Conservation (phyloP, 768 basidiomycete genomes). For the Boletus tylopilopsis region DNA sequence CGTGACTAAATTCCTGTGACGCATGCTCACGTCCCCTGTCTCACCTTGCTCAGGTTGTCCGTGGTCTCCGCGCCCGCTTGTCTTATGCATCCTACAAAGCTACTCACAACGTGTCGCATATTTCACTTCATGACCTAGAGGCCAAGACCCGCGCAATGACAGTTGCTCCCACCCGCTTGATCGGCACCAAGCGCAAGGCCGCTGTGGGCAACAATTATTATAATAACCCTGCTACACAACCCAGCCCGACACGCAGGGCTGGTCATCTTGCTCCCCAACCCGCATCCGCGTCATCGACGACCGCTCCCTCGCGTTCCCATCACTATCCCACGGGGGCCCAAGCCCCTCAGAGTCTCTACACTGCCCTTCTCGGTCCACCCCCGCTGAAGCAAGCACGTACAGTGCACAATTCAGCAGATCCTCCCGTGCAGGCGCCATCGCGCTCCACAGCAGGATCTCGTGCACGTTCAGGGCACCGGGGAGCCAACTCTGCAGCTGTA, state of each 20-base stretch:
- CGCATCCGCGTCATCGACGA: slow-evolving; percentile 23
- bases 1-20: slow-evolving; percentile 6
- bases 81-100: slow-evolving; percentile 86
- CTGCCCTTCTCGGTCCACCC: slow-evolving; percentile 75
- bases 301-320: slow-evolving; percentile 39
- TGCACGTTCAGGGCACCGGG: slow-evolving; percentile 19
- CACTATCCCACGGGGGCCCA: slow-evolving; percentile 38
- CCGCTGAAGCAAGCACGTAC: slow-evolving; percentile 73
- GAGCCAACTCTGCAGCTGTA: slow-evolving; percentile 6
- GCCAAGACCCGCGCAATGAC: slow-evolving; percentile 47
- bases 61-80: slow-evolving; percentile 74
- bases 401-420: slow-evolving; percentile 70
- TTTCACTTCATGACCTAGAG: slow-evolving; percentile 70
- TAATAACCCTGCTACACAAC: slow-evolving; percentile 50
- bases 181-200: slow-evolving; percentile 58
- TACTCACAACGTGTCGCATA: slow-evolving; percentile 62
- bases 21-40: slow-evolving; percentile 29
- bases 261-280: slow-evolving; percentile 43
- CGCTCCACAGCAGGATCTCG: slow-evolving; percentile 34
- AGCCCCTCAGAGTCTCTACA: slow-evolving; percentile 61
- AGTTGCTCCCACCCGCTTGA: slow-evolving; percentile 47
- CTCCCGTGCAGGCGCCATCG: slow-evolving; percentile 52
- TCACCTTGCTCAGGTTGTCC: slow-evolving; percentile 59
- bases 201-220: slow-evolving; percentile 41
- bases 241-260: slow-evolving; percentile 35